Conservation (phyloP, 2,329 filamentous ascomycete genomes). For the Onygenales sp. region DNA sequence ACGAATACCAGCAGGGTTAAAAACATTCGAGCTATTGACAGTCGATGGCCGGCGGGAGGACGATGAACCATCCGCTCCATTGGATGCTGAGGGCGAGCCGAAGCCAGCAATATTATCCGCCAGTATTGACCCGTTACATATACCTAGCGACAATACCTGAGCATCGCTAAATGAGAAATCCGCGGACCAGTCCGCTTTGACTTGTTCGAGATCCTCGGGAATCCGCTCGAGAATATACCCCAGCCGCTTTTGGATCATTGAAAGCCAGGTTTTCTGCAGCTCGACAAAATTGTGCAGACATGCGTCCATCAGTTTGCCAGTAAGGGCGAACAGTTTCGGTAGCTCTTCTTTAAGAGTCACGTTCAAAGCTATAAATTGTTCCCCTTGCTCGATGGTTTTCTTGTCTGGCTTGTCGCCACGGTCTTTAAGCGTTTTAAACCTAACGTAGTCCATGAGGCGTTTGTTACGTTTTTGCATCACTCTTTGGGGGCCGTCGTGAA, state of each 20-base stretch:
- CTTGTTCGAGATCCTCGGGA: constrained; percentile 59
- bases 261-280: constrained; percentile 75
- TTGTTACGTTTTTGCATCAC: constrained; percentile 94
- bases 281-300: constrained; percentile 76
- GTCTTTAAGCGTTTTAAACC: constrained; percentile 66
- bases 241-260: constrained; percentile 68
- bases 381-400: constrained; percentile 71
- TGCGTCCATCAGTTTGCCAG: constrained; percentile 72
- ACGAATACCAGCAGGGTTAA: constrained; percentile 35
- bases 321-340: constrained; percentile 70
- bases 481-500: constrained; percentile 73
- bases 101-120: constrained; percentile 52
- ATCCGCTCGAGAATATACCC: constrained; percentile 59
- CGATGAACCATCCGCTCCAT: constrained; percentile 27
- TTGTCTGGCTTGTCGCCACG: constrained; percentile 78
- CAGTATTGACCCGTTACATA: constrained; percentile 64
- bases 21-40: constrained; percentile 39
- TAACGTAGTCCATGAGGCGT: constrained; percentile 80
- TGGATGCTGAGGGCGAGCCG: constrained; percentile 43
- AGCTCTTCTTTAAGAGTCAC: constrained; percentile 89
- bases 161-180: constrained; percentile 72
- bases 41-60: constrained; percentile 40
- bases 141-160: constrained; percentile 59
- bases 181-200: constrained; percentile 65
- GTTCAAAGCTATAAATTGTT: constrained; percentile 85